Percentiles rank a stretch among this genome's conserved stretches.
Evolutionary conservation across 768 basidiomycete species (phyloP).

Genomic region (Lactarius hatsudake): DNA sequence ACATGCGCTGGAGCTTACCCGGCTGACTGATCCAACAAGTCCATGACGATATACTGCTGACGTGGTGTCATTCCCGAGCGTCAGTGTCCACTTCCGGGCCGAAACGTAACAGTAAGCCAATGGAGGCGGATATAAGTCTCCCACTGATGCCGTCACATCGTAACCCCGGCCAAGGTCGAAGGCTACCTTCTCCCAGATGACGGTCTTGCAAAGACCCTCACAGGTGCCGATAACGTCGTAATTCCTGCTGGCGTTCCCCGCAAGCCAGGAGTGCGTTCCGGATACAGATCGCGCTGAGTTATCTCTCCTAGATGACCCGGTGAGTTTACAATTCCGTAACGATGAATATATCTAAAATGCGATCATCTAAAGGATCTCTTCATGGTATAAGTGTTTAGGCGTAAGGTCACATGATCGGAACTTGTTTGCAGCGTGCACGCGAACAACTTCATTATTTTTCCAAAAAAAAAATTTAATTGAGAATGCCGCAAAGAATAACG

Average conservation of each 20-base stretch:
- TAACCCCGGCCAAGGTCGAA: conserved; percentile 79
- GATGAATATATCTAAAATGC: not conserved
- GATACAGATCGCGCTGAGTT: not conserved
- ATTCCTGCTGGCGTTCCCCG: conserved; percentile 97
- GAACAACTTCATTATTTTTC: too few relatives aligned
- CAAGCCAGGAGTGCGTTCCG: conserved; percentile 78
- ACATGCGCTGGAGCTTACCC: too few relatives aligned
- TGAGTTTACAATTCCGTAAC: conserved; percentile 30
- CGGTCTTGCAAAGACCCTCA: conserved; percentile 78
- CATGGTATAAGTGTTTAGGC: conserved; percentile 52
- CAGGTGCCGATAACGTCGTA: conserved; percentile 84
- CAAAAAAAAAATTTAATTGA: too few relatives aligned
- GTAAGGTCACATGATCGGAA: too few relatives aligned
- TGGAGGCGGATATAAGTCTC: too few relatives aligned
- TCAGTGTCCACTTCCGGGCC: too few relatives aligned
- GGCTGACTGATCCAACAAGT: too few relatives aligned
- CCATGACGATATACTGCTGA: too few relatives aligned
- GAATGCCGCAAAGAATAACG: too few relatives aligned
- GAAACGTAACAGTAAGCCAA: too few relatives aligned
- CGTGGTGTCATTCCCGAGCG: too few relatives aligned
- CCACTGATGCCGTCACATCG: conserved; percentile 55
- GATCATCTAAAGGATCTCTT: conserved; percentile 73
- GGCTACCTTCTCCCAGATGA: conserved; percentile 78
- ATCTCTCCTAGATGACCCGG: conserved; percentile 47
- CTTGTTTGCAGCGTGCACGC: too few relatives aligned